These are phyloP conservation scores for Fraxinus sp. DNA, from an alignment of 305 asterid genomes.

Conservation along the genomic window DNA sequence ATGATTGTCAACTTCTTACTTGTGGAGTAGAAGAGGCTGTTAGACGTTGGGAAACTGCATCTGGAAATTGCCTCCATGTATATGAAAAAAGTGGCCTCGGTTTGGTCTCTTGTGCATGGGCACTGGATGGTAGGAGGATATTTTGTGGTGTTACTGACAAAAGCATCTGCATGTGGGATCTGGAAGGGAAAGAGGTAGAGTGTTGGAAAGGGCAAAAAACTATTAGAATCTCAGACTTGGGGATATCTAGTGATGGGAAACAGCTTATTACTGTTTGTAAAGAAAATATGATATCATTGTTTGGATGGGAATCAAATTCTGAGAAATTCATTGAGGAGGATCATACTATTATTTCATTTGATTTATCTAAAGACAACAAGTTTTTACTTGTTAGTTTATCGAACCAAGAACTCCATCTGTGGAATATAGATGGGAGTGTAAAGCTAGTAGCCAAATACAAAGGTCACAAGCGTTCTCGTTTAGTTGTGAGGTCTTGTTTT, in stretches of 20 bases:
- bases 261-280: slow-evolving; percentile 36
- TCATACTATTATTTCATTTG: slow-evolving; percentile 37
- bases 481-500: slow-evolving; percentile 40
- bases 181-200: slow-evolving; percentile 38
- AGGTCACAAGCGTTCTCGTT: slow-evolving; percentile 40
- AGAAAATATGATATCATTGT: slow-evolving; percentile 31
- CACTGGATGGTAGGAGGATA: slow-evolving; percentile 41
- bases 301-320: slow-evolving; percentile 32
- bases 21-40: slow-evolving; percentile 49
- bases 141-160: slow-evolving; percentile 37
- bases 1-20: slow-evolving; percentile 41
- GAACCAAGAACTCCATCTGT: slow-evolving; percentile 45
- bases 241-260: slow-evolving; percentile 36
- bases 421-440: slow-evolving; percentile 42
- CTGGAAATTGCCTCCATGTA: slow-evolving; percentile 42
- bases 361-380: slow-evolving; percentile 39
- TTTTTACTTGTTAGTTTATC: slow-evolving; percentile 41
- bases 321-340: slow-evolving; percentile 37
- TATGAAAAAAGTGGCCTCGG: slow-evolving; percentile 38
- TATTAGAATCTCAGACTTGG: slow-evolving; percentile 35
- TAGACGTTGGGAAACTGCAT: slow-evolving; percentile 35
- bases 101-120: slow-evolving; percentile 52
- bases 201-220: slow-evolving; percentile 36
- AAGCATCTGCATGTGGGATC: slow-evolving; percentile 49
- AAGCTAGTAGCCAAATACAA: slow-evolving; percentile 31